Evolutionary conservation across 495 filamentous ascomycete species (phyloP), one percentile per base, ranked within the genome.

Genomic region (Choiromyces venosus): DNA sequence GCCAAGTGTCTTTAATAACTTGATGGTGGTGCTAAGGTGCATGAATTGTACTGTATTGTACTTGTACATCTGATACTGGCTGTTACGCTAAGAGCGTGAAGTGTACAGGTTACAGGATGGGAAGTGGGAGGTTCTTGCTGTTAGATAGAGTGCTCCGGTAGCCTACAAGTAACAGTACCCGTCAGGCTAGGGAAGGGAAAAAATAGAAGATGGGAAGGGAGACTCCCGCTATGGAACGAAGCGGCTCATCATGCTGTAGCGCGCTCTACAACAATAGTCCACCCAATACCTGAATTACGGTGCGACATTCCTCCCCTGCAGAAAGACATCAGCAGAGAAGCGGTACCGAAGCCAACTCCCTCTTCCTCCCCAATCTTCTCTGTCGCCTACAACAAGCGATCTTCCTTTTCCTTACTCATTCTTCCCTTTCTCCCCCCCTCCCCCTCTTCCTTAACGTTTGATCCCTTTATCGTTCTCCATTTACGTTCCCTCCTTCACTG

Each of bases 401-500:
- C 25, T 61, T 61, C 52, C 52, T 61, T 61, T 61, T 61, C 52
- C 10, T 61, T 61, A 61, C 52, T 61, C 25, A 1, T 33, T 61
- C 52, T 33, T 61, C 52, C 52, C 52, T 29, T 33, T 29, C 25
- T 61, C 52, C 52, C 14, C 42, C 52, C 52, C 52, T 61, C 25
- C 52, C 25, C 52, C 52, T 61, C 52, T 61, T 61, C 52, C 12
- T 61, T 61, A 33, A 61, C 52, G 25, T 61, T 61, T 61, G 52
- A 16, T 61, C 25, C 25, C 52, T 61, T 61, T 61, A 61, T 61
- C 25, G 25, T 61, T 61, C 52, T 25, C 52, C 25, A 18, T 29
- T 61, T 61, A 61, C 52, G 25, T 33, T 61, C 52, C 52, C 52
- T 61, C 52, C 52, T 61, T 61, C 25, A 29, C 52, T 61, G 52